Percentiles rank a stretch among this genome's conserved stretches.
phyloP scores from a whole-genome alignment of 2,329 filamentous ascomycete species.

The Ceratocystis destructans region DNA sequence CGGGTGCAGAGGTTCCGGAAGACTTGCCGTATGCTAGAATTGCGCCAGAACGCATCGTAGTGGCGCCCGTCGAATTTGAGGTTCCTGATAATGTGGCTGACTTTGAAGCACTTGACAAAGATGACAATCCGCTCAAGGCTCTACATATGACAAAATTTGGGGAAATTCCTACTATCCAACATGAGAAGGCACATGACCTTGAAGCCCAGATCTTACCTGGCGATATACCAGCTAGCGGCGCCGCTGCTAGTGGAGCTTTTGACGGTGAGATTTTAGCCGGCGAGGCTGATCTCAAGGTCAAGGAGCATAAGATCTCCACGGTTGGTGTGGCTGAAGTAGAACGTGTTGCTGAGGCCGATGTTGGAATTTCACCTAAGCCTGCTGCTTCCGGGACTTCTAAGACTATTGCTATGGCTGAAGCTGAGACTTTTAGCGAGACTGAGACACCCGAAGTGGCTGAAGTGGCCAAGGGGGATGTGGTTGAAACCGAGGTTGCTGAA shows the following conservation, averaged over 20 bases:
- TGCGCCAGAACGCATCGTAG: background rate
- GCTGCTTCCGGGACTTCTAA: background rate
- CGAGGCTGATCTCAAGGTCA: background rate
- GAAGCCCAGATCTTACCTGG: background rate
- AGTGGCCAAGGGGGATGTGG: background rate
- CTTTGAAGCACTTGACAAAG: constrained; percentile 1
- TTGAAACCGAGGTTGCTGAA: background rate
- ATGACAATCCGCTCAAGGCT: background rate
- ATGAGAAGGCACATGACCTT: background rate
- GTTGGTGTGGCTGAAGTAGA: background rate
- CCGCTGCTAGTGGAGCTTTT: background rate
- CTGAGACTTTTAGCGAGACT: background rate
- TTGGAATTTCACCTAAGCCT: background rate
- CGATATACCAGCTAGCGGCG: background rate
- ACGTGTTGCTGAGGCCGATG: background rate
- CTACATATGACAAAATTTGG: background rate
- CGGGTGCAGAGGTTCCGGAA: background rate
- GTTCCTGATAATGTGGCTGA: constrained; percentile 7
- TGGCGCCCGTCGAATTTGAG: background rate
- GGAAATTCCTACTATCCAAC: background rate
- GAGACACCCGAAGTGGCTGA: background rate
- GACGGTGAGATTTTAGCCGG: background rate
- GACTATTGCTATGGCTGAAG: background rate
- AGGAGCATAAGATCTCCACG: background rate
- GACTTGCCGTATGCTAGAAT: constrained; percentile 1